These are phyloP conservation scores for Prasinococcaceae sp. DNA, from an alignment of 139 green algal species.

Conservation along the genomic window DNA sequence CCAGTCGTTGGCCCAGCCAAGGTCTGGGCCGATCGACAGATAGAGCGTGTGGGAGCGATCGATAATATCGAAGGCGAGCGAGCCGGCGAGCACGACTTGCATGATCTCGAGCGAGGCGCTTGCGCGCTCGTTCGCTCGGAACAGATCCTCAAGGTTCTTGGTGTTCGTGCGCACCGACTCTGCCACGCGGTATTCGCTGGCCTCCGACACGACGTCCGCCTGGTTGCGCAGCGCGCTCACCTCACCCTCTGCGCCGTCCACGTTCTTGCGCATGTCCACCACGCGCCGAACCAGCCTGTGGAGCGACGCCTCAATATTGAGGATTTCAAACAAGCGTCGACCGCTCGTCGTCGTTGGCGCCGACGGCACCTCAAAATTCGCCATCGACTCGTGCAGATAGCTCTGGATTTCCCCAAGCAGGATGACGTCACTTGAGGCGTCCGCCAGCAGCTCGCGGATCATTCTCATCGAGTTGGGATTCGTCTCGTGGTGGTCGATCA, in stretches of 20 bases:
- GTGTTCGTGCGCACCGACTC: constrained; percentile 16
- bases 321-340: not conserved
- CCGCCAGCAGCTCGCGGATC: constrained; percentile 10
- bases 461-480: constrained; percentile 8
- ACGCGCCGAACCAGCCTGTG: constrained; percentile 8
- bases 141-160: constrained; percentile 16
- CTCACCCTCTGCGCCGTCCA: constrained; percentile 7
- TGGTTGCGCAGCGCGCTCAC: constrained; percentile 6
- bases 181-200: constrained; percentile 1
- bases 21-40: constrained; percentile 5
- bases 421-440: constrained; percentile 12
- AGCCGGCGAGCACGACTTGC: constrained; percentile 19
- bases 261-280: constrained; percentile 12
- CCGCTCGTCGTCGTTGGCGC: not conserved
- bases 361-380: not conserved
- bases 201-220: constrained; percentile 8
- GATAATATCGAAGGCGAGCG: constrained; percentile 16
- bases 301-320: not conserved
- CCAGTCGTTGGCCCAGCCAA: constrained; percentile 12
- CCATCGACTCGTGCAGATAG: constrained; percentile 6
- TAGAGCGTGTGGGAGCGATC: constrained; percentile 14
- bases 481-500: constrained; percentile 10
- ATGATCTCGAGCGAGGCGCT: constrained; percentile 11
- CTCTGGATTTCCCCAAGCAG: constrained; percentile 17
- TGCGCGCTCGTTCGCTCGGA: constrained; percentile 11